Conservation (phyloP, 1,284 basidiomycete genomes). For the Sporisorium sorghi region DNA sequence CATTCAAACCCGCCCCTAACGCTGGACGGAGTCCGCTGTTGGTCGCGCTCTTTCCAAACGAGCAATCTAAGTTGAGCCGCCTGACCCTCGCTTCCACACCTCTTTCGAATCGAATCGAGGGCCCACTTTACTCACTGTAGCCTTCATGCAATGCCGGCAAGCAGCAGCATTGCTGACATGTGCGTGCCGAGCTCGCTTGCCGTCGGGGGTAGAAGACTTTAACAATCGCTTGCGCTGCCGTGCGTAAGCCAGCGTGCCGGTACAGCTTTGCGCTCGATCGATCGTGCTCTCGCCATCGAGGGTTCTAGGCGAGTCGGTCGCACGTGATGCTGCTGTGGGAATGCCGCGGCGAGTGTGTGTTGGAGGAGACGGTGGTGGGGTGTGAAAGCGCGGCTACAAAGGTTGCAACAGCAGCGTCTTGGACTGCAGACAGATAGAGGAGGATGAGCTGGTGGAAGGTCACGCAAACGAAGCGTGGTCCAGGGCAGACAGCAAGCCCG, state of each 20-base stretch:
- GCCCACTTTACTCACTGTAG: no score
- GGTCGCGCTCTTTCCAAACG: not conserved
- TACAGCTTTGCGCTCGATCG: not conserved
- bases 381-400: not conserved
- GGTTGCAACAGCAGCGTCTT: not conserved
- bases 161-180: not conserved
- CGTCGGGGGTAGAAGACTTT: not conserved
- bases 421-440: no score
- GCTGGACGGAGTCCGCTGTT: not conserved
- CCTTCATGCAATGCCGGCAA: no score
- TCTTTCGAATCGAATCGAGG: not conserved
- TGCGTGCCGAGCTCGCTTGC: not conserved
- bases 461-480: no score
- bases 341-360: not conserved
- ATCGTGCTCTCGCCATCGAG: not conserved
- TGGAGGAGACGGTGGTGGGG: not conserved
- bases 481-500: no score
- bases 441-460: no score
- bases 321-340: not conserved
- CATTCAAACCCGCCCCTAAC: no score
- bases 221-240: not conserved
- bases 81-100: conserved; percentile 3
- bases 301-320: not conserved
- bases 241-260: not conserved
- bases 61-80: not conserved